Conservation (phyloP, 73 alveolate genomes). For the Paramecium primaurelia region DNA sequence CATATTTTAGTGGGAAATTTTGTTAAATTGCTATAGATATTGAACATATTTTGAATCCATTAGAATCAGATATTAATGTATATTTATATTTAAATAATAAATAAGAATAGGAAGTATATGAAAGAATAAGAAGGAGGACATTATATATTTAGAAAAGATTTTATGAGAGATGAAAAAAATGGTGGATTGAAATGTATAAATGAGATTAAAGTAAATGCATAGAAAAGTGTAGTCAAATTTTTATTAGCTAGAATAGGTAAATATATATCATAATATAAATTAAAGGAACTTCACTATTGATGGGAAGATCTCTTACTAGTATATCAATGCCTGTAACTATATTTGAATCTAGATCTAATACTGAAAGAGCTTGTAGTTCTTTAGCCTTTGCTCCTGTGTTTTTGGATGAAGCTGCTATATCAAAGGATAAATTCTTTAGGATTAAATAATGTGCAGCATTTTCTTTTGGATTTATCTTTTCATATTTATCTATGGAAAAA, state of each 20-base stretch:
- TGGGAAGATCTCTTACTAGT: constrained; percentile 74
- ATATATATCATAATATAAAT: too few relatives aligned
- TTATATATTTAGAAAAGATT: constrained; percentile 17
- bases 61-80: background rate
- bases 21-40: background rate
- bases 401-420: constrained; percentile 72
- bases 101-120: background rate
- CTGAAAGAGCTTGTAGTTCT: constrained; percentile 68
- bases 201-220: constrained; percentile 33
- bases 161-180: constrained; percentile 45
- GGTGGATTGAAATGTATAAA: constrained; percentile 49
- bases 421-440: constrained; percentile 64
- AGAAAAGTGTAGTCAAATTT: constrained; percentile 70
- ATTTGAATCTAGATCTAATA: constrained; percentile 75
- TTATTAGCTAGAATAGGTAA: constrained; percentile 71
- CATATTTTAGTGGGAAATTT: background rate
- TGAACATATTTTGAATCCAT: background rate
- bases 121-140: constrained; percentile 14
- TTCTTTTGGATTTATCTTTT: constrained; percentile 53
- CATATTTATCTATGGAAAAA: constrained; percentile 66
- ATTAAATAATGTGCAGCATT: constrained; percentile 66
- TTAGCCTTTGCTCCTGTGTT: constrained; percentile 70
- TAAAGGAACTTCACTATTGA: constrained; percentile 58
- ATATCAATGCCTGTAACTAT: constrained; percentile 80
- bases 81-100: background rate